Conservation (phyloP, 805 yeast species). For the Monosporozyma unispora region DNA sequence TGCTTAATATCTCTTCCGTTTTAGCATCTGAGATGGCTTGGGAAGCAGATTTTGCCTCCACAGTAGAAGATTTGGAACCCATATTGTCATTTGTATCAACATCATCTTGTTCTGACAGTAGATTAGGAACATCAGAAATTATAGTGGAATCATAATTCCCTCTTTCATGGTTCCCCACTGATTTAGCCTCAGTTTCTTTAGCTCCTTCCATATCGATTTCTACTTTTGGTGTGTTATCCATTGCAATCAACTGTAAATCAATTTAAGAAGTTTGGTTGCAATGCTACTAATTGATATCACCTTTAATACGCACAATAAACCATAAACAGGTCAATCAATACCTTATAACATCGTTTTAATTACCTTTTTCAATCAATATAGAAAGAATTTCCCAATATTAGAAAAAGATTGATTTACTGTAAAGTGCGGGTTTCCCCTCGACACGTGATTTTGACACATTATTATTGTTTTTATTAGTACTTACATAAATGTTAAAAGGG, state of each 20-base stretch:
- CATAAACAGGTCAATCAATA: neutral
- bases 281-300: neutral
- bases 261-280: neutral
- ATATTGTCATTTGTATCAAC: neutral
- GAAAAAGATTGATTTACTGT: neutral
- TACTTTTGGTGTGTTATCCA: neutral
- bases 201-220: neutral
- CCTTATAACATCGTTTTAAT: neutral
- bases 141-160: neutral
- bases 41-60: neutral
- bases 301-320: neutral
- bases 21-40: neutral
- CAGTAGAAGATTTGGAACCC: neutral
- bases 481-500: too few relatives aligned
- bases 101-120: neutral
- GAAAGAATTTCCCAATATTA: neutral
- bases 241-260: neutral
- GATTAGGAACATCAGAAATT: neutral
- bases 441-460: neutral
- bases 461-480: too few relatives aligned
- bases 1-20: neutral
- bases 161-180: neutral
- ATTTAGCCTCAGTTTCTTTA: neutral
- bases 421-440: neutral
- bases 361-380: neutral